Percentiles rank a stretch among this genome's conserved stretches.
Evolutionary conservation across 1,284 basidiomycete genomes (phyloP).

Genomic region (Heterobasidion annosum): DNA sequence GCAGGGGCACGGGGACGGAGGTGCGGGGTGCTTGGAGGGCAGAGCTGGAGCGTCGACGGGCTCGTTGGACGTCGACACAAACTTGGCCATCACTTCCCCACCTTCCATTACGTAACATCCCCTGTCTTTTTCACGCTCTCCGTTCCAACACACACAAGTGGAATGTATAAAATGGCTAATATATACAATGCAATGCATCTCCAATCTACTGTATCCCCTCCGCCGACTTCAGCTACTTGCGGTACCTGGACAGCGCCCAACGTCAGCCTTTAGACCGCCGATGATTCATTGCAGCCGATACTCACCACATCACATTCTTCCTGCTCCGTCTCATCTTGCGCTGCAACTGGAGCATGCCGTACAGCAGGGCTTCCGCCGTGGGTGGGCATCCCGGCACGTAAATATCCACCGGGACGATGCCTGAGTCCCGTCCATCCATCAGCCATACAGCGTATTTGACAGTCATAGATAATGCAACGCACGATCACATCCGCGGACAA

Average conservation of each 20-base stretch:
- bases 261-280: conserved; percentile 2
- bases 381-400: conserved; percentile 95
- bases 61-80: no score
- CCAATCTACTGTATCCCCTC: background rate
- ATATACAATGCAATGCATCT: background rate
- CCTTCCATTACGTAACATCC: no score
- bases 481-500: conserved; percentile 99
- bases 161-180: background rate
- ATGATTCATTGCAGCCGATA: conserved; percentile 6
- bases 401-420: conserved; percentile 96
- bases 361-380: conserved; percentile 88
- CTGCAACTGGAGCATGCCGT: conserved; percentile 94
- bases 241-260: conserved; percentile 32
- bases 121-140: no score
- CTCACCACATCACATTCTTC: conserved; percentile 87
- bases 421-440: conserved; percentile 24
- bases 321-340: conserved; percentile 93
- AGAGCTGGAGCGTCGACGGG: no score
- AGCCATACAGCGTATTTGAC: background rate
- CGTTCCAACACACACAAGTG: background rate
- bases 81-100: no score
- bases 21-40: no score
- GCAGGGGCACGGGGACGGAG: background rate
- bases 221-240: conserved; percentile 27
- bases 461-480: conserved; percentile 20